A percentile compares a stretch with the other conserved stretches of the same genome.
Evolutionary conservation across 306 rosid species (phyloP).

Genomic region (Trifolium fragiferum): DNA sequence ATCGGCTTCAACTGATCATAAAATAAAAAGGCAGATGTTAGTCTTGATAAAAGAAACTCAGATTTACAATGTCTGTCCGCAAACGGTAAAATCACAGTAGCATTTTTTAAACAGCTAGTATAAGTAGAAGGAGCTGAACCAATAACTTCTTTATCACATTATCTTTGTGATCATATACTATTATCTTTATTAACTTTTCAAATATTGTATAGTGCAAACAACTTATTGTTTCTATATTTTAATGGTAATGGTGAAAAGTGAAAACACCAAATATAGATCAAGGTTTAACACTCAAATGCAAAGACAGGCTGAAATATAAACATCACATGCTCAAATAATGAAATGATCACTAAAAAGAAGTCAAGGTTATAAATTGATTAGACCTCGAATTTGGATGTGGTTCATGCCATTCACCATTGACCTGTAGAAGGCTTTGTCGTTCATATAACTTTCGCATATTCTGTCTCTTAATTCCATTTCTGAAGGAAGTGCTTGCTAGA

Average conservation of each 20-base stretch:
- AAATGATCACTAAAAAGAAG: neutral
- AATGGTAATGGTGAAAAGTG: neutral
- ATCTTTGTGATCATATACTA: too few species aligned
- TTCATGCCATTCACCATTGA: conserved; percentile 37
- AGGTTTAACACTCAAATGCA: conserved; percentile 30
- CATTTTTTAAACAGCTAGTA: neutral
- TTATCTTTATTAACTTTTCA: conserved; percentile 18
- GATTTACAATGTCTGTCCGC: conserved; percentile 26
- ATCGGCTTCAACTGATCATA: conserved; percentile 18
- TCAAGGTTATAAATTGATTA: conserved; percentile 8
- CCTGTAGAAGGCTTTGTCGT: conserved; percentile 48
- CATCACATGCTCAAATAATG: conserved; percentile 23
- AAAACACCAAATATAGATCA: conserved; percentile 24
- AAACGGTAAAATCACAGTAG: conserved; percentile 13
- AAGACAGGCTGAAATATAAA: conserved; percentile 29
- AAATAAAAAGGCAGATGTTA: neutral
- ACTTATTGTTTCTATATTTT: conserved; percentile 4
- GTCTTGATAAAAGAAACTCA: conserved; percentile 20
- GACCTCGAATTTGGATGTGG: conserved; percentile 43
- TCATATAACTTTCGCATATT: conserved; percentile 60
- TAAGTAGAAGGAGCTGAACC: neutral
- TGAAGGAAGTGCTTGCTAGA: conserved; percentile 71
- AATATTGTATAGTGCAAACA: conserved; percentile 4
- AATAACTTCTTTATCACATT: neutral
- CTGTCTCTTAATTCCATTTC: conserved; percentile 69